Evolutionary conservation across 1,139 yeast species (phyloP).

Genomic region (Hyphopichia burtonii): DNA sequence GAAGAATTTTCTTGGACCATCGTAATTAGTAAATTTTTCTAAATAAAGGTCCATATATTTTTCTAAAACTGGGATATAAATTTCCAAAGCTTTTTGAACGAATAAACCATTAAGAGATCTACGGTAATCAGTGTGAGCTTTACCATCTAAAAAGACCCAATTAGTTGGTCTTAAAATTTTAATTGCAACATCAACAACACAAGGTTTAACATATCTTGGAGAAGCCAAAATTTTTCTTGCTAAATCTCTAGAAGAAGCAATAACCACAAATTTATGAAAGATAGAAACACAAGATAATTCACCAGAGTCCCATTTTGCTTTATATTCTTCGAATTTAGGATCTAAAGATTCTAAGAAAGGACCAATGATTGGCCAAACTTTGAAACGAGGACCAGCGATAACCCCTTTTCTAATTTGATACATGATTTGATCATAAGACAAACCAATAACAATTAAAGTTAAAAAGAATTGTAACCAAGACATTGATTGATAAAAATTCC

Average conservation of each 20-base stretch:
- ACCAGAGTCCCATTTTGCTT: slow-evolving; percentile 92
- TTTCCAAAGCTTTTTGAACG: slow-evolving; percentile 77
- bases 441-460: slow-evolving; percentile 47
- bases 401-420: slow-evolving; percentile 79
- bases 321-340: slow-evolving; percentile 92
- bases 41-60: slow-evolving; percentile 78
- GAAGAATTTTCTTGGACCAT: slow-evolving; percentile 74
- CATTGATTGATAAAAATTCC: slow-evolving; percentile 8
- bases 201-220: slow-evolving; percentile 88
- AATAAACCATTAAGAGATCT: slow-evolving; percentile 86
- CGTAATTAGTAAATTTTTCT: slow-evolving; percentile 57
- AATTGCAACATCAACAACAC: slow-evolving; percentile 95
- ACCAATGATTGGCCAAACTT: slow-evolving; percentile 93
- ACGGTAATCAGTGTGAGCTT: slow-evolving; percentile 91
- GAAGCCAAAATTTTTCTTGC: slow-evolving; percentile 86
- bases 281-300: slow-evolving; percentile 94
- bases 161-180: slow-evolving; percentile 91
- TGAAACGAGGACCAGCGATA: slow-evolving; percentile 85
- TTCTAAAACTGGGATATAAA: slow-evolving; percentile 83
- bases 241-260: slow-evolving; percentile 87
- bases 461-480: slow-evolving; percentile 53
- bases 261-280: slow-evolving; percentile 95
- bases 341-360: slow-evolving; percentile 94
- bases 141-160: slow-evolving; percentile 98
- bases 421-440: slow-evolving; percentile 77